Evolutionary conservation across 2,329 filamentous ascomycete species (phyloP), one percentile per base, ranked within the genome.

Genomic region (Diplodia seriata): DNA sequence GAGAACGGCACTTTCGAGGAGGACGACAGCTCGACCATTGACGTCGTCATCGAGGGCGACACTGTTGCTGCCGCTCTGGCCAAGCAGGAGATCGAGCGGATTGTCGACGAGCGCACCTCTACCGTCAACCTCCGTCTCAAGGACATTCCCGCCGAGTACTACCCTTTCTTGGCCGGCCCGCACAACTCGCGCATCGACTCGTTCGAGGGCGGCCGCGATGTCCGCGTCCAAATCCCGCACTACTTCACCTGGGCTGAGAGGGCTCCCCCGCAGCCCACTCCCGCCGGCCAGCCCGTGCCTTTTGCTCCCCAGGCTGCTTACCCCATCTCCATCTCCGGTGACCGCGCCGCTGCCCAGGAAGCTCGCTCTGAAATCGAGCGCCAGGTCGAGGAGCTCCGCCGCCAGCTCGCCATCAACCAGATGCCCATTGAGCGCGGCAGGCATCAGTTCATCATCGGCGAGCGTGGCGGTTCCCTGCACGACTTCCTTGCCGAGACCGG

Each of bases 401-500:
- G 88, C 69, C 88, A 92, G 76, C 84, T 98, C 61, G 87, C 90
- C 51, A 83, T 95, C 59, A 89, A 95, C 73, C 90, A 96, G 78
- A 83, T 93, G 51, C 87, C 90, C 6, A 92, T 98, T 73, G 91
- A 94, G 78, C 90, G 90, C 70, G 93, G 92, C 59, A 89, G 93
- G 63, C 95, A 98, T 78, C 94, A 97, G 78, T 98, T 97, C 83
- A 95, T 99, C 75, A 89, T 97, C 70, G 94, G 94, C 63, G 89
- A 94, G 70, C 87, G 90, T 70, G 93, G 92, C 70, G 86, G 91
- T 70, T 89, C 92, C 20, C 84, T 92, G 40, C 89, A 97, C 68
- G 89, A 97, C 55, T 97, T 99, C 83, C 89, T 97, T 71, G 86
- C 89, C 55, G 89, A 97, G 75, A 98, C 95, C 68, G 94, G 94